Conservation (phyloP, 176 grass and related monocot species). For the Triticum urartu region DNA sequence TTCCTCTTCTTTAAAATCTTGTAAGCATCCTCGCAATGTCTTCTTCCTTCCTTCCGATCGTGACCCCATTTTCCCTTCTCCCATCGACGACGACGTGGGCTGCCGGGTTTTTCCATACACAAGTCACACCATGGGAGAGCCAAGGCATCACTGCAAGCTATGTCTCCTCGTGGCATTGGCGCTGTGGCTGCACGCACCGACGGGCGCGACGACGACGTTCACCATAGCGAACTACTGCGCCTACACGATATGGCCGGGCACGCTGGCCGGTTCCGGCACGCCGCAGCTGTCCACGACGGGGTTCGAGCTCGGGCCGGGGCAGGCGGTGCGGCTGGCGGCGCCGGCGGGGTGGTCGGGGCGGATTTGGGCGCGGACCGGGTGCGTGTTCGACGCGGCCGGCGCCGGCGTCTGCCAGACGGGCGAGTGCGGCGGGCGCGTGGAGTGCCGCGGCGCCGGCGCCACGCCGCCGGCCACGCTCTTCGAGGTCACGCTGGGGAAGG, state of each 20-base stretch:
- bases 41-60: background rate
- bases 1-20: constrained; percentile 43
- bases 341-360: constrained; percentile 75
- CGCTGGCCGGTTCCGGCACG: constrained; percentile 75
- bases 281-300: constrained; percentile 70
- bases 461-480: constrained; percentile 77
- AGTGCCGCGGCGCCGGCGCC: constrained; percentile 65
- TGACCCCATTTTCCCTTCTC: too few relatives aligned
- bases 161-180: constrained; percentile 22
- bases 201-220: constrained; percentile 40
- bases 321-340: constrained; percentile 52
- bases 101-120: background rate
- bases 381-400: constrained; percentile 72
- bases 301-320: constrained; percentile 59
- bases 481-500: constrained; percentile 68
- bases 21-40: constrained; percentile 18
- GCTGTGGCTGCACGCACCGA: constrained; percentile 11
- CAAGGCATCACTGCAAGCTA: background rate
- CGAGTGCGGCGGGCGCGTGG: constrained; percentile 69
- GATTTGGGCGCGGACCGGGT: constrained; percentile 87
- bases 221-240: constrained; percentile 84
- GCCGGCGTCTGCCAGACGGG: constrained; percentile 78
- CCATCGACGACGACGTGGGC: too few relatives aligned
- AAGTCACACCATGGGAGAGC: constrained; percentile 26
- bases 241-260: constrained; percentile 82